Conservation (phyloP, 352 stramenopile species). For the Phytophthora fragariaefolia region DNA sequence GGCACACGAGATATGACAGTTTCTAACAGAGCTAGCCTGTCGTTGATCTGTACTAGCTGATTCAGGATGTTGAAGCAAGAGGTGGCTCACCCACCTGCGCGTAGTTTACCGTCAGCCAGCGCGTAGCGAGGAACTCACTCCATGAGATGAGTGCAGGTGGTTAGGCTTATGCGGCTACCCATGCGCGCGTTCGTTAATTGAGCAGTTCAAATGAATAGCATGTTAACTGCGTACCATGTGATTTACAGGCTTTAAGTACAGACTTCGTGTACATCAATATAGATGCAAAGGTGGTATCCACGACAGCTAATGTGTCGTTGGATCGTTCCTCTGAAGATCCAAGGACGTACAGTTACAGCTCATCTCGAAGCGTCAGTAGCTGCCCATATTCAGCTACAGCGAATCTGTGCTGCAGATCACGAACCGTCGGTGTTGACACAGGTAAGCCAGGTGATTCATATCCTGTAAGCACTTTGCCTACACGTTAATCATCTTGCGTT, state of each 20-base stretch:
- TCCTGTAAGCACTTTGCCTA: no score
- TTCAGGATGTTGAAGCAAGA: conserved; percentile 14
- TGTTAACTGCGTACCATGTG: background rate
- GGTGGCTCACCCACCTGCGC: conserved; percentile 10
- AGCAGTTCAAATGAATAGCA: background rate
- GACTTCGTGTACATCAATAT: conserved; percentile 12
- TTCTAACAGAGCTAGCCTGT: no score
- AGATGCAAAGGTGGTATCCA: conserved; percentile 8
- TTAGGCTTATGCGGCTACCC: background rate
- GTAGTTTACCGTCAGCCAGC: conserved; percentile 7
- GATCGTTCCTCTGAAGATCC: background rate
- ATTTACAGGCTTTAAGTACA: background rate
- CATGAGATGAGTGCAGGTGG: conserved; percentile 9
- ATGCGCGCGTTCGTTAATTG: conserved; percentile 3
- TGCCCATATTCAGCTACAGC: background rate
- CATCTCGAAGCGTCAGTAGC: conserved; percentile 2
- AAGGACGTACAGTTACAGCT: conserved; percentile 10
- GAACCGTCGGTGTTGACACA: conserved; percentile 7
- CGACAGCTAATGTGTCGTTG: no score
- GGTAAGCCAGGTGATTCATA: conserved; percentile 23
- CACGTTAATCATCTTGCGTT: conserved; percentile 23
- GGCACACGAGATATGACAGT: no score
- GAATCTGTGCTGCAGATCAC: conserved; percentile 5
- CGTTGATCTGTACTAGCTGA: no score
- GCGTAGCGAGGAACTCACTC: background rate